A percentile compares a stretch with the other conserved stretches of the same genome.
phyloP scores from a whole-genome alignment of 805 yeast genomes.

The Starmerella floricola region DNA sequence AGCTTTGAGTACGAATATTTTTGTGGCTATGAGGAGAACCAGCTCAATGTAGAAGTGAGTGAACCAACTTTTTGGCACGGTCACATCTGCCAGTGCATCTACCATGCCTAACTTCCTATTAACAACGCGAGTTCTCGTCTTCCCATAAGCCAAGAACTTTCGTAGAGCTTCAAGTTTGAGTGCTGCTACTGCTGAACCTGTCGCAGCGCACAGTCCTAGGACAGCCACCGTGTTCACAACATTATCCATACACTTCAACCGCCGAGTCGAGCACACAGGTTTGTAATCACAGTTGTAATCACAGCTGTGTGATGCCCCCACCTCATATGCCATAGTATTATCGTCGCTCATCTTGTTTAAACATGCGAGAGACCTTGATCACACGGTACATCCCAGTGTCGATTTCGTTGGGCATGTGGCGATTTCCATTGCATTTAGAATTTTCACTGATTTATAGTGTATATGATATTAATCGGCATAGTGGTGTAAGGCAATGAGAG shows the following conservation, averaged over 20 bases:
- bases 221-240: slow-evolving; percentile 1
- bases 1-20: not conserved
- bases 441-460: not conserved
- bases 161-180: slow-evolving; percentile 10
- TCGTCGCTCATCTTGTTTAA: too few species aligned
- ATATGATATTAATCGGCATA: slow-evolving; percentile 1
- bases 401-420: too few species aligned
- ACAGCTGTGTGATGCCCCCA: too few species aligned
- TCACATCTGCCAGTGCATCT: slow-evolving; percentile 7
- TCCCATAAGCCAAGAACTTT: slow-evolving; percentile 26
- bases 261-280: too few species aligned
- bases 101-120: not conserved
- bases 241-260: too few species aligned
- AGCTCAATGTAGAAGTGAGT: slow-evolving; percentile 27
- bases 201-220: slow-evolving; percentile 4
- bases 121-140: slow-evolving; percentile 11
- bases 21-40: not conserved
- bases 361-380: too few species aligned
- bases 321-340: too few species aligned
- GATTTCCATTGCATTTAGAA: too few species aligned
- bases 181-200: slow-evolving; percentile 13
- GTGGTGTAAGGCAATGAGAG: too few species aligned
- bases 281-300: too few species aligned
- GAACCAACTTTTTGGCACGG: slow-evolving; percentile 29
- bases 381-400: too few species aligned